Evolutionary conservation across 1,284 basidiomycete genomes (phyloP).

Genomic region (Coniferiporia sulphurascens): DNA sequence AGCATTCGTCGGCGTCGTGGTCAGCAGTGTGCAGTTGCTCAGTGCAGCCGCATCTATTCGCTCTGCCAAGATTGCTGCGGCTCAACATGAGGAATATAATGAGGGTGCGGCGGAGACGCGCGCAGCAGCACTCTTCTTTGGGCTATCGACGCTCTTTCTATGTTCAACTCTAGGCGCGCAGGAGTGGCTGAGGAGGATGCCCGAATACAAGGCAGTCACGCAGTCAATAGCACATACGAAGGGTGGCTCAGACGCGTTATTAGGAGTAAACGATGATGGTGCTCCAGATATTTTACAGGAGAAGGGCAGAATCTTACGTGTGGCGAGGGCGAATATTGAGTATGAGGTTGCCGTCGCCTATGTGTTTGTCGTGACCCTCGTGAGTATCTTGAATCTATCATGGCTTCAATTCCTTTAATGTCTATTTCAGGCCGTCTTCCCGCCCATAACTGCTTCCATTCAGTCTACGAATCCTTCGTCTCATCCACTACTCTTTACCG

Average conservation of each 20-base stretch:
- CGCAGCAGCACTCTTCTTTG: conserved; percentile 70
- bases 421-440: conserved; percentile 67
- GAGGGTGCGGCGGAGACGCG: conserved; percentile 47
- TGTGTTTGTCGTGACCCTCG: conserved; percentile 77
- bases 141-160: conserved; percentile 62
- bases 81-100: conserved; percentile 27
- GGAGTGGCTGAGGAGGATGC: conserved; percentile 50
- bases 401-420: conserved; percentile 10
- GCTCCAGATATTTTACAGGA: conserved; percentile 31
- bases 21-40: conserved; percentile 67
- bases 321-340: conserved; percentile 59
- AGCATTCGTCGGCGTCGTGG: conserved; percentile 69
- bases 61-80: conserved; percentile 26
- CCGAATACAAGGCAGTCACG: conserved; percentile 52
- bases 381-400: conserved; percentile 33
- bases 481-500: conserved; percentile 64
- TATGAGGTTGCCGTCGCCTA: conserved; percentile 74
- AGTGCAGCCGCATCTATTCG: conserved; percentile 52
- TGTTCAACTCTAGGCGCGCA: conserved; percentile 47
- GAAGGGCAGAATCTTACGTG: conserved; percentile 42
- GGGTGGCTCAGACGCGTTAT: conserved; percentile 11
- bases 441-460: conserved; percentile 78
- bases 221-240: conserved; percentile 34
- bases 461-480: conserved; percentile 52
- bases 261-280: conserved; percentile 15